These are phyloP conservation scores for Starmerella kuoi DNA, from an alignment of 805 yeast genomes.

Conservation along the genomic window DNA sequence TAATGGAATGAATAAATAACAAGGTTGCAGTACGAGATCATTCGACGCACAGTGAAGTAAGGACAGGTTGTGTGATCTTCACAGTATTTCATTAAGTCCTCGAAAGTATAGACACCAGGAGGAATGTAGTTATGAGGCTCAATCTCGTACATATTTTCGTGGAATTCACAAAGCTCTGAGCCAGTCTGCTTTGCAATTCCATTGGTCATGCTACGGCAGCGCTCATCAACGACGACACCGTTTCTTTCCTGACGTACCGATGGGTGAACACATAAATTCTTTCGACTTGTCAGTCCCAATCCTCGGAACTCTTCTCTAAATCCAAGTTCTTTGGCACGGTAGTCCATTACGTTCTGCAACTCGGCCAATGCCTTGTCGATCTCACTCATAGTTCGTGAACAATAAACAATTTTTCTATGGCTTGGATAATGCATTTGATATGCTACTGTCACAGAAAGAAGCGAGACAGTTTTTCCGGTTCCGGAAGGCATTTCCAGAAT, in stretches of 20 bases:
- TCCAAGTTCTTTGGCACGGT: conserved; percentile 71
- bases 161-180: conserved; percentile 66
- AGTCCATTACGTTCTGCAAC: conserved; percentile 76
- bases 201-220: conserved; percentile 86
- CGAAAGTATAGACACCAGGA: conserved; percentile 89
- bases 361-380: conserved; percentile 95
- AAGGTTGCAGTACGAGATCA: conserved; percentile 84
- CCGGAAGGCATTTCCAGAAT: conserved; percentile 99
- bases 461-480: conserved; percentile 91
- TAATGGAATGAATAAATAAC: conserved; percentile 95
- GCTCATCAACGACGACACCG: conserved; percentile 89
- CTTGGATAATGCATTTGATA: conserved; percentile 91
- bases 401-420: conserved; percentile 84
- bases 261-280: conserved; percentile 87
- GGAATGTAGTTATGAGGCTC: conserved; percentile 88
- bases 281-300: conserved; percentile 84
- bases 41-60: conserved; percentile 92
- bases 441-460: conserved; percentile 82
- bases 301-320: conserved; percentile 85
- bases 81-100: conserved; percentile 65
- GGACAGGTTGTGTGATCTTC: conserved; percentile 78
- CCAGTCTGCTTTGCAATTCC: conserved; percentile 66
- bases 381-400: conserved; percentile 99
- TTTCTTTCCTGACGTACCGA: conserved; percentile 74
- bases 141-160: conserved; percentile 73